phyloP scores from a whole-genome alignment of 345 rosid genomes.

The Sonneratia alba region DNA sequence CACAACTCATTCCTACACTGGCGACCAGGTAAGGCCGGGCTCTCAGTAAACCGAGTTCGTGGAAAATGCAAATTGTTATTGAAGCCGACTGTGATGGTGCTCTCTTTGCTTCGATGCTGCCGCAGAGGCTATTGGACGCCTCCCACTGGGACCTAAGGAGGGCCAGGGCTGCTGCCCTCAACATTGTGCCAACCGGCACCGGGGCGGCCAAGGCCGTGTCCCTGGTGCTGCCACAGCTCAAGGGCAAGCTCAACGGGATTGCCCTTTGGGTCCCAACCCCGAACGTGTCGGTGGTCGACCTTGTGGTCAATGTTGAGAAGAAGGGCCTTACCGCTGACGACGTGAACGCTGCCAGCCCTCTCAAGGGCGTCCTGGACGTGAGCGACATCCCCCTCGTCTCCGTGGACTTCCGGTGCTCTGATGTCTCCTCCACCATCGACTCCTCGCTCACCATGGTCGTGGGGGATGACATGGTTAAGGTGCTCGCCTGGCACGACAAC shows the following conservation, averaged over 20 bases:
- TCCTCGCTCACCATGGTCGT: conserved; percentile 93
- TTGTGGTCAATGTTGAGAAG: conserved; percentile 80
- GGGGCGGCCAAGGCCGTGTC: conserved; percentile 99
- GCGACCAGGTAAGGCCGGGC: conserved; percentile 61
- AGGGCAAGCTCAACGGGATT: conserved; percentile 98
- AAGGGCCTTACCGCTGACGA: conserved; percentile 78
- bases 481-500: conserved; percentile 97
- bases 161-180: conserved; percentile 95
- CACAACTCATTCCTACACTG: conserved; percentile 96
- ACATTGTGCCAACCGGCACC: conserved; percentile 95
- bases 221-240: conserved; percentile 85
- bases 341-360: conserved; percentile 82
- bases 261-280: conserved; percentile 99
- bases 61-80: not conserved
- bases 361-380: conserved; percentile 74
- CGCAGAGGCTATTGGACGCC: conserved; percentile 91
- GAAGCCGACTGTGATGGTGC: not conserved
- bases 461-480: conserved; percentile 99
- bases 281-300: conserved; percentile 89
- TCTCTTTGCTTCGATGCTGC: not conserved
- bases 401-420: conserved; percentile 79
- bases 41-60: not conserved
- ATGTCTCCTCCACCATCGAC: conserved; percentile 87
- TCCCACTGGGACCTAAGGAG: conserved; percentile 96
- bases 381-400: conserved; percentile 87